Evolutionary conservation across 495 filamentous ascomycete species (phyloP), one percentile per base, ranked within the genome.

Genomic region (Aspergillus asperescens): DNA sequence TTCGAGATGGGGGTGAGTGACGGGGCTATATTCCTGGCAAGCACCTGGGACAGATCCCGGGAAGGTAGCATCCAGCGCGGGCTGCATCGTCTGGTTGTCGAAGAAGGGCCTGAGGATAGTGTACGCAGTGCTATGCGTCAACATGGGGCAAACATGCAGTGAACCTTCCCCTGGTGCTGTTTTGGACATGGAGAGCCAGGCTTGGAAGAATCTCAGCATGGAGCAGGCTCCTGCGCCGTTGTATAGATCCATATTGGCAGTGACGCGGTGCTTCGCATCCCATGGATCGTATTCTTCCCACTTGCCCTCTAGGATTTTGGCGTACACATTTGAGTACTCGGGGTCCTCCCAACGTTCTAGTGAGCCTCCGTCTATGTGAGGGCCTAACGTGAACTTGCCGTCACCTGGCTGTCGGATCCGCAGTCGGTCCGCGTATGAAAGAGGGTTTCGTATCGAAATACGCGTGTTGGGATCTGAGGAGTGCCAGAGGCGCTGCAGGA

Each of bases 91-190:
- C 73, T 80, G 4, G 12, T 42, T 23, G 47, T 75, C 63, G 59
- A 95, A 94, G 74, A 96, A 95, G 0, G 90, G 90, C 20, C 90
- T 81, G n/a, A 95, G 77, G 5, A 96, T 76, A 27, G 82, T 80
- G 61, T 96, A 96, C 1, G 85, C 85, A 0, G 86, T 92, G 22
- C 85, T 81, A 48, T 86, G 80, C 47, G 74, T 75, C 18, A 91
- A 66, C 60, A 92, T 72, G 6, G 90, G 90, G 58, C 90, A 90
- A n/a, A 95, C 86, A 41, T 87, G 78, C 41, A 96, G 69, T 0
- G 89, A 90, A 2, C 90, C 90, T 63, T 93, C 85, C 7, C 81
- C 78, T 0, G 86, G 85, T 0, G 77, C 82, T 0, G 80, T 85
- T 28, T 73, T 65, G 31, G 86, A 90, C 79, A 95, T 87, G 31